Percentiles rank a stretch among this genome's conserved stretches.
Conservation (phyloP, 768 basidiomycete genomes). For the Crassisporium funariophilum region DNA sequence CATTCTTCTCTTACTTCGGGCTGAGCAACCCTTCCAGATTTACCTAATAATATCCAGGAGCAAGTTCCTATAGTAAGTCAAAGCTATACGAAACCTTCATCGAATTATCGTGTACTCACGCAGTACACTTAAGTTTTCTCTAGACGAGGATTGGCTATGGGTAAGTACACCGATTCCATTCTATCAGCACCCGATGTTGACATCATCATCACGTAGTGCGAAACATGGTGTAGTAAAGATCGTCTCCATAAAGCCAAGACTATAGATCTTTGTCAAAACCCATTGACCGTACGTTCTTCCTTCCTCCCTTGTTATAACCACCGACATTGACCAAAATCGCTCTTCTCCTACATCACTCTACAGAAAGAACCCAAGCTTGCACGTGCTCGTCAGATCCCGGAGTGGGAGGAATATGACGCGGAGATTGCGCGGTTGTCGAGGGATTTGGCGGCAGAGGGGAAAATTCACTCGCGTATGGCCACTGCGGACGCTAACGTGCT, state of each 20-base stretch:
- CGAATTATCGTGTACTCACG: background rate
- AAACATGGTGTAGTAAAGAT: conserved; percentile 98
- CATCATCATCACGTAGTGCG: conserved; percentile 59
- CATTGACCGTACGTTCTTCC: conserved; percentile 70
- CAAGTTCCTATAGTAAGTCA: conserved; percentile 88
- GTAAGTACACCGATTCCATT: conserved; percentile 41
- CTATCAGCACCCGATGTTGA: background rate
- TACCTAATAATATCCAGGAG: conserved; percentile 93
- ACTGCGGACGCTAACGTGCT: conserved; percentile 71
- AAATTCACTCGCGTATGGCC: conserved; percentile 66
- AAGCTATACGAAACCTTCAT: background rate
- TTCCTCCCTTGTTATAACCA: background rate
- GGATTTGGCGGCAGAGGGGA: conserved; percentile 68
- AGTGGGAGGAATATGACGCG: conserved; percentile 93
- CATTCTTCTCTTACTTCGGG: background rate
- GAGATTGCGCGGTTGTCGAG: conserved; percentile 87
- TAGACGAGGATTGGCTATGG: conserved; percentile 96
- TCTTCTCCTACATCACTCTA: background rate
- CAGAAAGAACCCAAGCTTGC: conserved; percentile 97
- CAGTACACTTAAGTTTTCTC: conserved; percentile 60
- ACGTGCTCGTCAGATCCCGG: conserved; percentile 92
- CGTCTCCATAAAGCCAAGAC: conserved; percentile 80
- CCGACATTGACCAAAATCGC: conserved; percentile 1
- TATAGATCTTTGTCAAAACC: conserved; percentile 97
- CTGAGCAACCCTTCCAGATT: conserved; percentile 49